Conservation (phyloP, 106 monocot genomes). For the Dendrobium officinale region DNA sequence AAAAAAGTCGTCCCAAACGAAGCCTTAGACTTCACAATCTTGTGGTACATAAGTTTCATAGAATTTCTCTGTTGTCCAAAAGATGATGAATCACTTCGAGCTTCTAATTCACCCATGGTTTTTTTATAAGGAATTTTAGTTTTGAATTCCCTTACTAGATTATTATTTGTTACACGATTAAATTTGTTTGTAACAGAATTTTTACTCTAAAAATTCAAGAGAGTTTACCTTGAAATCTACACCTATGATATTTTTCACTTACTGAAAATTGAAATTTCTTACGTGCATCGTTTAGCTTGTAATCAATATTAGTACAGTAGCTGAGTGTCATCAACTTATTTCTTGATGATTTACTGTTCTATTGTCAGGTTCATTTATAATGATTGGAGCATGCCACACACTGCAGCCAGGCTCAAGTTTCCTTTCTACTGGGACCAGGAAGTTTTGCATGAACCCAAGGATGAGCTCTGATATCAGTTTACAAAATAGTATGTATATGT, state of each 20-base stretch:
- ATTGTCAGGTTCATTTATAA: slow-evolving; percentile 49
- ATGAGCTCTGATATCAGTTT: slow-evolving; percentile 37
- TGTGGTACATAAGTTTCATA: background rate
- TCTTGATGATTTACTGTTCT: background rate
- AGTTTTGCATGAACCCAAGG: slow-evolving; percentile 34
- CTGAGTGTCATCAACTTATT: background rate
- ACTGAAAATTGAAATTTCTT: too few species aligned
- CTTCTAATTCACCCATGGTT: too few species aligned
- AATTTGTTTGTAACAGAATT: too few species aligned
- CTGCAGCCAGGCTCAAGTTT: slow-evolving; percentile 53
- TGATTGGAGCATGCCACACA: slow-evolving; percentile 62
- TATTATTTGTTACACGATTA: too few species aligned
- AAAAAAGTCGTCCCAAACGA: too few species aligned
- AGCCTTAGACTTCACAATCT: background rate
- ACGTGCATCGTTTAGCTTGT: too few species aligned
- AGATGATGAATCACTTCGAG: too few species aligned
- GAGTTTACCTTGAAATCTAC: too few species aligned
- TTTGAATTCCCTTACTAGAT: too few species aligned
- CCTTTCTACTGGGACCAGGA: slow-evolving; percentile 68
- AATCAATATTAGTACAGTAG: background rate
- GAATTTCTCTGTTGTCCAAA: background rate
- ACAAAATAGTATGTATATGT: background rate
- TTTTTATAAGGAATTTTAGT: background rate
- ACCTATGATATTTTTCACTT: too few species aligned
- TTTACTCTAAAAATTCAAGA: too few species aligned